Percentiles rank a stretch among this genome's conserved stretches.
phyloP scores from a whole-genome alignment of 2,329 filamentous ascomycete genomes.

The Laburnicola sp. region DNA sequence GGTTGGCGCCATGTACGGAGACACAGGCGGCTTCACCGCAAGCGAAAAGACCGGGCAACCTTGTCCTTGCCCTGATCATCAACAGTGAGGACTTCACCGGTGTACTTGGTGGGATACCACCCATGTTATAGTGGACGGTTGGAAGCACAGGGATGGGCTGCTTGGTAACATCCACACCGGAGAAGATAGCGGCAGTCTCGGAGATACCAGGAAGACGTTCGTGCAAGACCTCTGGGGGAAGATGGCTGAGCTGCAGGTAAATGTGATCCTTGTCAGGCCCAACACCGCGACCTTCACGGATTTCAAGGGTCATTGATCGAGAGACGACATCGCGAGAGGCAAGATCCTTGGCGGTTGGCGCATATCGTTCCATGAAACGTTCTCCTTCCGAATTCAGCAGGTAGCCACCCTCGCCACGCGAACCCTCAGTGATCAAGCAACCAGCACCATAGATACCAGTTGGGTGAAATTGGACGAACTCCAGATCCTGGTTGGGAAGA shows the following conservation, averaged over 20 bases:
- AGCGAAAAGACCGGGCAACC: slow-evolving; percentile 52
- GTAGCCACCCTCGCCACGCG: slow-evolving; percentile 55
- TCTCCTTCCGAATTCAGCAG: slow-evolving; percentile 55
- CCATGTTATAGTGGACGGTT: slow-evolving; percentile 58
- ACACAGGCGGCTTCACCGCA: slow-evolving; percentile 55
- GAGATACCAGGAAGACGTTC: slow-evolving; percentile 55
- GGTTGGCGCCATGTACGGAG: slow-evolving; percentile 54
- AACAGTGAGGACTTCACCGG: slow-evolving; percentile 52
- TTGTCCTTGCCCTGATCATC: slow-evolving; percentile 44
- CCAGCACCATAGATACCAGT: slow-evolving; percentile 56
- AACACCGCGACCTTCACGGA: slow-evolving; percentile 51
- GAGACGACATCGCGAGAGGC: slow-evolving; percentile 54
- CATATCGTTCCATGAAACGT: slow-evolving; percentile 57
- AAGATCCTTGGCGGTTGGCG: slow-evolving; percentile 55
- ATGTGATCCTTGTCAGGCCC: slow-evolving; percentile 54
- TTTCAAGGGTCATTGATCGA: slow-evolving; percentile 55
- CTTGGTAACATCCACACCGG: slow-evolving; percentile 54
- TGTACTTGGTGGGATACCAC: slow-evolving; percentile 56
- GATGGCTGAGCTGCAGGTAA: slow-evolving; percentile 52
- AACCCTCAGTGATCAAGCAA: slow-evolving; percentile 55
- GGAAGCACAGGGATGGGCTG: slow-evolving; percentile 56
- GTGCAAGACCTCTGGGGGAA: slow-evolving; percentile 52
- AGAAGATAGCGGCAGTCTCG: slow-evolving; percentile 56
- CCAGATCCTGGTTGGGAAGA: slow-evolving; percentile 55
- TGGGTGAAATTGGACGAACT: slow-evolving; percentile 57